Conservation (phyloP, 768 basidiomycete species). For the Psilocybe sp. region DNA sequence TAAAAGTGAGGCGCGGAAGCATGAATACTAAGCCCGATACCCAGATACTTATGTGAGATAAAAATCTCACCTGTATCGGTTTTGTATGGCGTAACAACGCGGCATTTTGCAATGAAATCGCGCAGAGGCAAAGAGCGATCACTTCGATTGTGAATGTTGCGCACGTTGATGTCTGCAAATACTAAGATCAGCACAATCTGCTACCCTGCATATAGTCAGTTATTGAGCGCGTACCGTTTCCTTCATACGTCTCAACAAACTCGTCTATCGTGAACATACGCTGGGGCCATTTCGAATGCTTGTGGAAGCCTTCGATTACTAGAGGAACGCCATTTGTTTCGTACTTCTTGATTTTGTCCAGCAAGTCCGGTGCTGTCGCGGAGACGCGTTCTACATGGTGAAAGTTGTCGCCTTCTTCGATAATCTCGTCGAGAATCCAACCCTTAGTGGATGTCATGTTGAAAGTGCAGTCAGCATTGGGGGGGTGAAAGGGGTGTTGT, state of each 20-base stretch:
- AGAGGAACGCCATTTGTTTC: constrained; percentile 57
- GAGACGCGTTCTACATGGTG: constrained; percentile 20
- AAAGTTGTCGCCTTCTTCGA: constrained; percentile 41
- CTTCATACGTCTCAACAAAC: constrained; percentile 27
- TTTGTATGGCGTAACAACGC: constrained; percentile 18
- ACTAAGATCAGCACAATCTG: background rate
- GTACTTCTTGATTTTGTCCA: constrained; percentile 35
- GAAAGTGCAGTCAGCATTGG: background rate
- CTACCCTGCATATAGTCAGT: background rate
- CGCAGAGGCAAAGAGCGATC: constrained; percentile 51
- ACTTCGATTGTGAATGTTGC: constrained; percentile 58
- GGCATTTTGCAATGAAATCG: constrained; percentile 51
- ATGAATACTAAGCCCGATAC: background rate
- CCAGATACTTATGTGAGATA: constrained; percentile 16
- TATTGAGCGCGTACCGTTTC: constrained; percentile 19
- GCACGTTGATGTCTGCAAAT: constrained; percentile 49
- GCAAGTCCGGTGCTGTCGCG: constrained; percentile 32
- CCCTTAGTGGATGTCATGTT: constrained; percentile 35
- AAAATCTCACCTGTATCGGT: constrained; percentile 34
- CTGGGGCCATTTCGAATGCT: constrained; percentile 51
- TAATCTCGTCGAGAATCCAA: constrained; percentile 49
- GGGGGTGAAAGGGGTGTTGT: too few species aligned
- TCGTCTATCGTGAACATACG: constrained; percentile 55
- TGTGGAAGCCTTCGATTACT: constrained; percentile 61
- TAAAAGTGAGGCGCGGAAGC: constrained; percentile 28